These are phyloP conservation scores for Exutisphaerella laricina DNA, from an alignment of 2,329 filamentous ascomycete species.

Conservation along the genomic window DNA sequence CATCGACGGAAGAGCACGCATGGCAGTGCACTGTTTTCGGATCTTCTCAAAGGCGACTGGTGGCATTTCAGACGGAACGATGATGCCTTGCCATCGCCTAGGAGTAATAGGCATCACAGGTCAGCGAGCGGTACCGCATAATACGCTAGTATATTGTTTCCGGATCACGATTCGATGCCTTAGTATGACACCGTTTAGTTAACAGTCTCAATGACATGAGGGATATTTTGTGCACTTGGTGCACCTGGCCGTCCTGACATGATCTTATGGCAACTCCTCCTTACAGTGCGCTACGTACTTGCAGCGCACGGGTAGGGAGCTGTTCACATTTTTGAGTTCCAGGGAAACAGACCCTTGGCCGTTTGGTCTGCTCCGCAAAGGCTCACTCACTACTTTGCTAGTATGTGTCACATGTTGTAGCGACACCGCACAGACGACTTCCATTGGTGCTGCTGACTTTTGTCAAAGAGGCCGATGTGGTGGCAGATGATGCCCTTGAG, in stretches of 20 bases:
- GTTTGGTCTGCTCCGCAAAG: too few relatives aligned
- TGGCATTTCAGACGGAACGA: slow-evolving; percentile 25
- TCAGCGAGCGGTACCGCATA: not conserved
- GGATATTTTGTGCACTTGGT: too few relatives aligned
- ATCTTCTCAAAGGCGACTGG: slow-evolving; percentile 28
- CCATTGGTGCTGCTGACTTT: slow-evolving; percentile 21
- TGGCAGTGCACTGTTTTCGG: slow-evolving; percentile 29
- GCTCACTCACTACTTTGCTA: too few relatives aligned
- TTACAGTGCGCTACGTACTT: too few relatives aligned
- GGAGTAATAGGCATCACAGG: slow-evolving; percentile 2
- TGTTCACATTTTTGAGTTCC: not conserved
- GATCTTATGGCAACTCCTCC: too few relatives aligned
- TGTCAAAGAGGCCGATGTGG: slow-evolving; percentile 44
- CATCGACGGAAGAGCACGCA: slow-evolving; percentile 21
- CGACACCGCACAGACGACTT: slow-evolving; percentile 42
- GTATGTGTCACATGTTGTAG: slow-evolving; percentile 35
- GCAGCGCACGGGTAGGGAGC: too few relatives aligned
- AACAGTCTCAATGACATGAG: not conserved
- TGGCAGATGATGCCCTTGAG: slow-evolving; percentile 40
- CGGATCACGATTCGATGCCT: not conserved
- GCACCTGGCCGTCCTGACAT: too few relatives aligned
- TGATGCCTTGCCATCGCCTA: slow-evolving; percentile 5
- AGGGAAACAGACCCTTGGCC: slow-evolving; percentile 43
- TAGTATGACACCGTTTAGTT: not conserved
- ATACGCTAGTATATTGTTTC: not conserved